Evolutionary conservation across 1,284 basidiomycete species (phyloP), one percentile per base, ranked within the genome.

Genomic region (Cutaneotrichosporon daszewskae): DNA sequence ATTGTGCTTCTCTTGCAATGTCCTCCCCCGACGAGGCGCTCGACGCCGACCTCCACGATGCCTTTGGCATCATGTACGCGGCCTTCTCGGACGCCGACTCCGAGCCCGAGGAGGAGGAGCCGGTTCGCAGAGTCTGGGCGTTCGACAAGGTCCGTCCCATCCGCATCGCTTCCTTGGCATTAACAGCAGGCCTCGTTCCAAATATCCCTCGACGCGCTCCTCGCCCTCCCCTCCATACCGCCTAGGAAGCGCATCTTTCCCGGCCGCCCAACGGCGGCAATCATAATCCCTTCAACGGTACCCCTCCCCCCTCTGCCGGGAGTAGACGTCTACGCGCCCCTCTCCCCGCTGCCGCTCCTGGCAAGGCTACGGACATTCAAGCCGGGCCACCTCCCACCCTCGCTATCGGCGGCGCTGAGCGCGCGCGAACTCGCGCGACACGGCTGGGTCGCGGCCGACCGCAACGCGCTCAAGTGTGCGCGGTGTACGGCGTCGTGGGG

Each of bases 281-380:
- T 18, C 13, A 20, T 49, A 17, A 51, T 58, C 20, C 43, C 57
- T 6, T 64, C 59, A 2, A 61, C 59, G 4, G 25, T 43, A 13
- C 40, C 60, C 3, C 35, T 62, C 0, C 54, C 62, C 17, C 11
- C 35, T 5, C 38, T 60, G 13, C 61, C 60, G 0, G 20, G 46
- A 10, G 16, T 49, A 0, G 18, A 32, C 1, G 28, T 31, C 1
- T 68, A 58, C 47, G 51, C 47, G 7, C 66, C 66, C 3, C 66
- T 53, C 49, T 62, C 62, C 0, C 57, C 62, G 1, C 53, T 66
- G 0, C 52, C 58, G 4, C 48, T 66, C 11, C 53, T 68, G n/a
- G 33, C 53, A 8, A 44, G 64, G 22, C 42, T 68, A 13, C 43
- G 54, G 23, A 66, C 64, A 2, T 65, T 51, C 36, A 36, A 50